Conservation (phyloP, 1,284 basidiomycete genomes). For the Rhodotorula sp. region DNA sequence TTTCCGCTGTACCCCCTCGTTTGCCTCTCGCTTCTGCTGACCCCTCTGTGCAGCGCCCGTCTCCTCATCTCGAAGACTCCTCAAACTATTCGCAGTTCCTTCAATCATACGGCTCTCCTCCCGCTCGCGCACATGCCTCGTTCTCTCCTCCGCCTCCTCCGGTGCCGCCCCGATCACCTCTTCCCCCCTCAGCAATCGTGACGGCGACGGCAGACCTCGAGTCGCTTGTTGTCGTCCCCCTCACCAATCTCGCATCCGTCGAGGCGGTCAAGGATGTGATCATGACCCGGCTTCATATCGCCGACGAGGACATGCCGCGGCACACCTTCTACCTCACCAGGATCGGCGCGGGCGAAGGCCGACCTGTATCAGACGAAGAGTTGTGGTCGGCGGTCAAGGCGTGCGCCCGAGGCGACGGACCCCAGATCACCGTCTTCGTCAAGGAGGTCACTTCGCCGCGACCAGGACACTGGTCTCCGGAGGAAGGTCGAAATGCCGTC, state of each 20-base stretch:
- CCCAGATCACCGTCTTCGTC: slow-evolving; percentile 66
- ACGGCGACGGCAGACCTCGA: slow-evolving; percentile 81
- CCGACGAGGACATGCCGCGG: slow-evolving; percentile 72
- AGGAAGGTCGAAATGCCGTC: slow-evolving; percentile 1
- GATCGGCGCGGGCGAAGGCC: slow-evolving; percentile 70
- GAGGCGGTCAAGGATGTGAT: slow-evolving; percentile 78
- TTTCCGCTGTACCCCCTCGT: background rate
- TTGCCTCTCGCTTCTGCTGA: background rate
- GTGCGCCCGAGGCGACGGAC: slow-evolving; percentile 46
- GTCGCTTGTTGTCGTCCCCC: slow-evolving; percentile 71
- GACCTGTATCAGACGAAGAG: slow-evolving; percentile 65
- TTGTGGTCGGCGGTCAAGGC: slow-evolving; percentile 66
- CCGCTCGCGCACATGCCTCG: background rate
- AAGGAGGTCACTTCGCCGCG: slow-evolving; percentile 66
- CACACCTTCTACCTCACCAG: slow-evolving; percentile 82
- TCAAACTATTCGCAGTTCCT: background rate
- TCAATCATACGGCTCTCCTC: slow-evolving; percentile 5
- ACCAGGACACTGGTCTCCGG: slow-evolving; percentile 36
- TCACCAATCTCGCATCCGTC: slow-evolving; percentile 65
- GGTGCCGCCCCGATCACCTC: background rate
- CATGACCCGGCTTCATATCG: slow-evolving; percentile 77
- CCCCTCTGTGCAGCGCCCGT: background rate
- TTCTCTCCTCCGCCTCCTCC: background rate
- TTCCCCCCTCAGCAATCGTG: slow-evolving; percentile 54
- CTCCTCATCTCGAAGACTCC: background rate